Base-by-base conservation (phyloP, 352 stramenopile genomes). In the Pythium aphanidermatum region DNA sequence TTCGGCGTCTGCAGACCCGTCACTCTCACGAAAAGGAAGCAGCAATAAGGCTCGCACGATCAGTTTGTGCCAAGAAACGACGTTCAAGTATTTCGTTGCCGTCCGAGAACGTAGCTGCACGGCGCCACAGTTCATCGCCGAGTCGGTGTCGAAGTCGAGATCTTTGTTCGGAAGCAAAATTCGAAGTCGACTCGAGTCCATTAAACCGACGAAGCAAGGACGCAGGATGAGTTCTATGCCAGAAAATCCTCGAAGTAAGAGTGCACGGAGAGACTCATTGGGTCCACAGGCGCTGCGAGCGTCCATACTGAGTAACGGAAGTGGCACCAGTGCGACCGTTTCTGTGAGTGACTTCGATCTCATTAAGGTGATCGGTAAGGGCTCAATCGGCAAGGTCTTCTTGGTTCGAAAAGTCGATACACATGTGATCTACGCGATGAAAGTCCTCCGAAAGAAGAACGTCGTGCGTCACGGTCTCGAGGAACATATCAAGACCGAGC, bases 371-470 rank as follows among this genome's bases (percentile, higher is more conserved):
- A 88, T 93, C 35, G 81, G 81, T 27, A 83, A 86, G 35, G 81
- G 81, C 24, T 80, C 55, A 52, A 95, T 96, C 50, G 88, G 88
- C 41, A 96, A 95, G 58, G 87, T 97, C 7, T 82, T 95, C 34
- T 62, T 95, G 9, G 84, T 93, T 25, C 70, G 77, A 35, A 88
- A 93, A 37, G 76, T 88, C 51, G 80, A 94, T 44, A 97, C 92
- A 14, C 65, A 83, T 31, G 69, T 91, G 19, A 81, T 98, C 19
- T 96, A 94, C 51, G 96, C 96, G 5, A 99, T 99, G 95, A 99
- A 99, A 65, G 87, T 98, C 28, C 96, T 99, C 28, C 98, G 98
- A 59, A 97, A 98, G 52, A 70, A 70, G 26, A 84, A 94, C 33
- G 74, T 99, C 25, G 63, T 98, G 46, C 78, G 85, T 16, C 79